phyloP scores from a whole-genome alignment of 2,329 filamentous ascomycete genomes.

The Arthrobotrys pseudoclavata region DNA sequence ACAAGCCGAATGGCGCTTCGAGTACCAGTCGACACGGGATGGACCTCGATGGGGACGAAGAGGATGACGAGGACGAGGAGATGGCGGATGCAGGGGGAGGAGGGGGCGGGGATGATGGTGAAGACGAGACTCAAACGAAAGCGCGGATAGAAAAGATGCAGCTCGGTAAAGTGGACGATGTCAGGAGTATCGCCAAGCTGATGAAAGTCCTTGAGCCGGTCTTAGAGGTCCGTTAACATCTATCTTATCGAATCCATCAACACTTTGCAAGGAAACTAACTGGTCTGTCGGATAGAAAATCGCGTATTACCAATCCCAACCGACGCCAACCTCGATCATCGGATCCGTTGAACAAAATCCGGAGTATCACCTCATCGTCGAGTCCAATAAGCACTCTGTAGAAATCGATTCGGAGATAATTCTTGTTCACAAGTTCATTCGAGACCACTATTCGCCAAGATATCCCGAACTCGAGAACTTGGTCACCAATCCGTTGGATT shows the following conservation, averaged over 20 bases:
- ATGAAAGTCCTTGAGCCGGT: slow-evolving; percentile 86
- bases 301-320: slow-evolving; percentile 78
- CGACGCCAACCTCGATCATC: slow-evolving; percentile 75
- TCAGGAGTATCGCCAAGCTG: slow-evolving; percentile 81
- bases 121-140: slow-evolving; percentile 79
- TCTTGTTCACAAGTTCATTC: slow-evolving; percentile 93
- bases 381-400: slow-evolving; percentile 90
- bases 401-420: slow-evolving; percentile 93
- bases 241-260: slow-evolving; percentile 63
- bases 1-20: slow-evolving; percentile 64
- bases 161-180: slow-evolving; percentile 79
- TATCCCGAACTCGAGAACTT: slow-evolving; percentile 94
- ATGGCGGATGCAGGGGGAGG: slow-evolving; percentile 30
- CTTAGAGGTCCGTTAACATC: slow-evolving; percentile 78
- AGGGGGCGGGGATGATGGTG: slow-evolving; percentile 68
- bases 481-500: slow-evolving; percentile 91
- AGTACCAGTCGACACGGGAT: slow-evolving; percentile 67
- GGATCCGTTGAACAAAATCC: slow-evolving; percentile 92
- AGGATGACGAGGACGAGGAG: slow-evolving; percentile 73
- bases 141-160: slow-evolving; percentile 86
- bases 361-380: slow-evolving; percentile 87
- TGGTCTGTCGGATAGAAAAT: slow-evolving; percentile 75
- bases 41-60: slow-evolving; percentile 74
- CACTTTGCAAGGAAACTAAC: slow-evolving; percentile 71
- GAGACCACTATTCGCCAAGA: slow-evolving; percentile 92